Base-by-base conservation (phyloP, 495 filamentous ascomycete species). In the Aspergillus taichungensis region DNA sequence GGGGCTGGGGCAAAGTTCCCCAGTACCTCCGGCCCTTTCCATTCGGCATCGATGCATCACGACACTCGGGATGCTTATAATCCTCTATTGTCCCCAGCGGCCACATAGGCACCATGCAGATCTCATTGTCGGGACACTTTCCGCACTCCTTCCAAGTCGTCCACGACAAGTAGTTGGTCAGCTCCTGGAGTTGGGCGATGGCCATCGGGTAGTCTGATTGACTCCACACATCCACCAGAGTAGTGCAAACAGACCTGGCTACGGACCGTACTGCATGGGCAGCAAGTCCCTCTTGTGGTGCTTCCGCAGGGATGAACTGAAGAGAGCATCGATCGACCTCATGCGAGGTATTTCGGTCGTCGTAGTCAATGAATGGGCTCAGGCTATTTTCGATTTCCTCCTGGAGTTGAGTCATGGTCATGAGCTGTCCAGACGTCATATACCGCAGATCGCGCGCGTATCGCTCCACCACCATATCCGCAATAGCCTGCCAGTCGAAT, bases 21-120 rank as follows among this genome's bases (percentile, higher is more conserved):
- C 69, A 73, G 37, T 73, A 73, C 27, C 54, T 52, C 37, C 61
- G 54, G 6, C 63, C 66, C 9, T 54, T 43, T 6, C 47, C 43
- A 11, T 48, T 53, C 3, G 57, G 57, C 6, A 55, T 54, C 5
- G 43, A 47, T 8, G 43, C 51, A 47, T 68, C 64, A 35, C 51
- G 55, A 45, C 78, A 82, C 34, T 61, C 59, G 1, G 79, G 79
- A 13, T 67, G 55, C 24, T 69, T 55, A 51, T 78, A 72, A 46
- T 82, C 78, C 13, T 75, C 64, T 0, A 63, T 51, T 0, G 68
- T 68, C 0, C 81, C 81, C 53, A 73, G 67, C 0, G 81, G 82
- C 78, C 80, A 85, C 56, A 84, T 78, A 0, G 82, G 76, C 3
- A 82, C 52, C n/a, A 81, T 70, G 60, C 81, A 84, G n/a, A 80